Conservation (phyloP, 2,329 filamentous ascomycete species). For the Calonectria pseudoreteaudii region DNA sequence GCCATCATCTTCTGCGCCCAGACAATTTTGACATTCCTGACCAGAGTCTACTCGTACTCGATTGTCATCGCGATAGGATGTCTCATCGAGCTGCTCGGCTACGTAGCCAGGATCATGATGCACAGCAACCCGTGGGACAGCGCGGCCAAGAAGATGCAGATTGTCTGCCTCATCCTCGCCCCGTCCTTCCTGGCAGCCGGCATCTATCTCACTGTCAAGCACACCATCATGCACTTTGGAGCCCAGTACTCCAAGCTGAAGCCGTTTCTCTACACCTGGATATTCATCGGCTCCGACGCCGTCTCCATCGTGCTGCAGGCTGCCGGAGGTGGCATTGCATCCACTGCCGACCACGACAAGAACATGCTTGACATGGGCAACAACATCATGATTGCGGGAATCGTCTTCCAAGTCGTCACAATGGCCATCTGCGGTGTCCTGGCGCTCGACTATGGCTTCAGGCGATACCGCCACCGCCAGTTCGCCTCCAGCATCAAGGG, state of each 20-base stretch:
- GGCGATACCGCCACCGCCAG: background rate
- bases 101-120: slow-evolving; percentile 66
- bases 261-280: slow-evolving; percentile 58
- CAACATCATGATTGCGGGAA: slow-evolving; percentile 9
- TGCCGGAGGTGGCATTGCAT: slow-evolving; percentile 65
- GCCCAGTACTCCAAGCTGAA: slow-evolving; percentile 57
- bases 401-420: slow-evolving; percentile 1
- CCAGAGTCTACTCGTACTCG: slow-evolving; percentile 60
- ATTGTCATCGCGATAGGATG: slow-evolving; percentile 60
- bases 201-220: slow-evolving; percentile 69
- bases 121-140: slow-evolving; percentile 61
- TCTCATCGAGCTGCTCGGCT: slow-evolving; percentile 67
- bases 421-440: slow-evolving; percentile 7
- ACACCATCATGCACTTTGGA: slow-evolving; percentile 58
- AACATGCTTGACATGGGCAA: slow-evolving; percentile 22
- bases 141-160: slow-evolving; percentile 63
- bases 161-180: slow-evolving; percentile 70
- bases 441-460: background rate
- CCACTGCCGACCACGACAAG: slow-evolving; percentile 50
- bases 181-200: slow-evolving; percentile 72
- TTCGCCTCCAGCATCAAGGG: background rate
- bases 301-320: slow-evolving; percentile 69
- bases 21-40: slow-evolving; percentile 53
- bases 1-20: slow-evolving; percentile 51
- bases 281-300: slow-evolving; percentile 73